A percentile compares a stretch with the other conserved stretches of the same genome.
These are phyloP conservation scores for Paramecium primaurelia DNA, from an alignment of 73 alveolate species.

Conservation along the genomic window DNA sequence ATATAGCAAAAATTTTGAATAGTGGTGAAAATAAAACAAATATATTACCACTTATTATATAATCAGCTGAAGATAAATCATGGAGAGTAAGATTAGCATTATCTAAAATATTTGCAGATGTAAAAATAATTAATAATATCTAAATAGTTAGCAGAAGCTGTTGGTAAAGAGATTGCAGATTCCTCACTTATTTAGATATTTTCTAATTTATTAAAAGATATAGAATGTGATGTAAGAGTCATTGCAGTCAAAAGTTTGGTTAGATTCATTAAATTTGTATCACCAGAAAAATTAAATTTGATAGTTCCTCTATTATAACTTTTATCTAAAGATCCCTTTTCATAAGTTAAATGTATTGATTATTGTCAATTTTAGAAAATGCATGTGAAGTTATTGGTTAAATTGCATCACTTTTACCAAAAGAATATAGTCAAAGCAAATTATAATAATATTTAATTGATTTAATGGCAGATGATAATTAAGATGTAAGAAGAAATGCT, in stretches of 20 bases:
- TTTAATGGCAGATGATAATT: constrained; percentile 93
- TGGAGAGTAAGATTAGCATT: constrained; percentile 97
- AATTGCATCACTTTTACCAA: constrained; percentile 85
- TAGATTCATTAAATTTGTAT: constrained; percentile 64
- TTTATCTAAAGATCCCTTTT: constrained; percentile 43
- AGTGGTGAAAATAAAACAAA: constrained; percentile 90
- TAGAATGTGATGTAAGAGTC: constrained; percentile 95
- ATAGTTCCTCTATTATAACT: constrained; percentile 58
- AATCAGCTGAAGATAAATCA: constrained; percentile 95
- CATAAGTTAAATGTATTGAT: constrained; percentile 59
- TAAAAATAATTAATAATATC: not conserved
- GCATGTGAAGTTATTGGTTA: constrained; percentile 86
- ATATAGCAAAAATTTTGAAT: constrained; percentile 85
- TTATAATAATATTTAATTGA: constrained; percentile 84
- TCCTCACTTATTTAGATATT: constrained; percentile 85
- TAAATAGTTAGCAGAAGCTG: constrained; percentile 86
- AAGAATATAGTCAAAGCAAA: constrained; percentile 78
- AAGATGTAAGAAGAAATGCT: constrained; percentile 92
- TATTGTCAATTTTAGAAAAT: constrained; percentile 61
- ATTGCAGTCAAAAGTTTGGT: constrained; percentile 87
- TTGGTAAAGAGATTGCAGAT: constrained; percentile 90
- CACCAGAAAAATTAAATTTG: constrained; percentile 73
- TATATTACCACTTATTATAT: constrained; percentile 84
- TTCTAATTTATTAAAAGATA: constrained; percentile 87
- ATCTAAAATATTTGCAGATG: constrained; percentile 93